phyloP scores from a whole-genome alignment of 2,329 filamentous ascomycete genomes.

The Xylaria digitata region DNA sequence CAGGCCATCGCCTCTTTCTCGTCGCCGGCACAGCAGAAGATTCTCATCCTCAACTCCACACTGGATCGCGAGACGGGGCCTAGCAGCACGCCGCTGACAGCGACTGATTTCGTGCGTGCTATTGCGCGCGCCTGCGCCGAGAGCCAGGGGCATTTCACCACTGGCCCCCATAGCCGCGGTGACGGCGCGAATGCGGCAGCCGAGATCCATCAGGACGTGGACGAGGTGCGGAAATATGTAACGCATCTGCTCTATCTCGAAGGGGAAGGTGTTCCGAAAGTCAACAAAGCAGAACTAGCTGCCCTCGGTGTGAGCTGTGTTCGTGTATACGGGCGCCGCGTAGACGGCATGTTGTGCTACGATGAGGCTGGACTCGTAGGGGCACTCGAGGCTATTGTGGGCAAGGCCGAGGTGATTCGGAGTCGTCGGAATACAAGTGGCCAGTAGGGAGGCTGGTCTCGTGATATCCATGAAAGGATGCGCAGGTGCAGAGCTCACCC shows the following conservation, averaged over 20 bases:
- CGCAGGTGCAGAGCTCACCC: not conserved
- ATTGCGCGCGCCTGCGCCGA: slow-evolving; percentile 80
- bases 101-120: slow-evolving; percentile 83
- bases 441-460: slow-evolving; percentile 28
- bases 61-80: slow-evolving; percentile 90
- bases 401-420: slow-evolving; percentile 59
- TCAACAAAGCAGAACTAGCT: slow-evolving; percentile 73
- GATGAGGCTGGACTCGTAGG: slow-evolving; percentile 80
- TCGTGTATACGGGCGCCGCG: slow-evolving; percentile 77
- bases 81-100: slow-evolving; percentile 70
- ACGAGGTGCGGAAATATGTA: slow-evolving; percentile 72
- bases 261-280: slow-evolving; percentile 73
- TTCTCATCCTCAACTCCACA: slow-evolving; percentile 85
- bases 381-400: slow-evolving; percentile 81
- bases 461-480: too few species aligned
- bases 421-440: slow-evolving; percentile 59
- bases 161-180: not conserved
- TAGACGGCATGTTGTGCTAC: slow-evolving; percentile 70
- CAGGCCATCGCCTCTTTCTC: slow-evolving; percentile 59
- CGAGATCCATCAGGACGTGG: not conserved
- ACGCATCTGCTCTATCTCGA: slow-evolving; percentile 87
- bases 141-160: slow-evolving; percentile 62
- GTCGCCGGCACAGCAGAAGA: slow-evolving; percentile 68
- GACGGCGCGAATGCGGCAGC: not conserved
- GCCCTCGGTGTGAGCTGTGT: slow-evolving; percentile 80